Percentiles rank a stretch among this genome's conserved stretches.
Evolutionary conservation across 257 asterid species (phyloP).

Genomic region (Cordia subcordata): DNA sequence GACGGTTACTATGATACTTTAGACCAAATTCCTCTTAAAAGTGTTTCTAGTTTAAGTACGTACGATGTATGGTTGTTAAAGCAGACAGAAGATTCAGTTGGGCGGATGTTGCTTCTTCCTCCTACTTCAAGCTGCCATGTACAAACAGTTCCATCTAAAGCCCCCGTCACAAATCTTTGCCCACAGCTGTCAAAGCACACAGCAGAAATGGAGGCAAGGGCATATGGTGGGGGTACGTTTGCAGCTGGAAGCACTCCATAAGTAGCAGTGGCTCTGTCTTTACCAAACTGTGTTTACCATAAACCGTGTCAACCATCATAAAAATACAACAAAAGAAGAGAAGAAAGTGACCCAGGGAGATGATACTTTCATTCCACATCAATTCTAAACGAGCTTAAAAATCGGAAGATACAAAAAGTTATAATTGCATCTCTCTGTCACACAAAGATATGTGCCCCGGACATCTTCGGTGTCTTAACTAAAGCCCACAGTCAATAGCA

Average conservation of each 20-base stretch:
- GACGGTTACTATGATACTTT: too few relatives aligned
- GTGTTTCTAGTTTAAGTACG: slow-evolving; percentile 17
- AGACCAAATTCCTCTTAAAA: too few relatives aligned
- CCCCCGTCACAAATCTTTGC: slow-evolving; percentile 88
- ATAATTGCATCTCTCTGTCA: neutral
- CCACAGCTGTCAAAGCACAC: slow-evolving; percentile 88
- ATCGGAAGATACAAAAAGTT: neutral
- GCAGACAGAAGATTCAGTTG: slow-evolving; percentile 87
- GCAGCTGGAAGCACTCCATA: slow-evolving; percentile 98
- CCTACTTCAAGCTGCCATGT: slow-evolving; percentile 99
- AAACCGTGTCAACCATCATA: slow-evolving; percentile 17
- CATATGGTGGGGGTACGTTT: slow-evolving; percentile 90
- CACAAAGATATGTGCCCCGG: too few relatives aligned
- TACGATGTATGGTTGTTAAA: slow-evolving; percentile 89
- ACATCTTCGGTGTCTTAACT: too few relatives aligned
- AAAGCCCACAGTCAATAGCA: too few relatives aligned
- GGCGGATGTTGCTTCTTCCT: slow-evolving; percentile 82
- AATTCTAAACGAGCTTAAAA: too few relatives aligned
- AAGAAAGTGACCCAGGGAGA: neutral
- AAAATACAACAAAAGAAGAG: slow-evolving; percentile 3
- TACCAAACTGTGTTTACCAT: slow-evolving; percentile 71
- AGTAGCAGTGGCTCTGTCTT: slow-evolving; percentile 86
- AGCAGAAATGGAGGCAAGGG: slow-evolving; percentile 83
- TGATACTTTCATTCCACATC: too few relatives aligned
- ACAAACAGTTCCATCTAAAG: slow-evolving; percentile 92